Evolutionary conservation across 2,329 filamentous ascomycete genomes (phyloP).

Genomic region (Clarireedia homoeocarpa): DNA sequence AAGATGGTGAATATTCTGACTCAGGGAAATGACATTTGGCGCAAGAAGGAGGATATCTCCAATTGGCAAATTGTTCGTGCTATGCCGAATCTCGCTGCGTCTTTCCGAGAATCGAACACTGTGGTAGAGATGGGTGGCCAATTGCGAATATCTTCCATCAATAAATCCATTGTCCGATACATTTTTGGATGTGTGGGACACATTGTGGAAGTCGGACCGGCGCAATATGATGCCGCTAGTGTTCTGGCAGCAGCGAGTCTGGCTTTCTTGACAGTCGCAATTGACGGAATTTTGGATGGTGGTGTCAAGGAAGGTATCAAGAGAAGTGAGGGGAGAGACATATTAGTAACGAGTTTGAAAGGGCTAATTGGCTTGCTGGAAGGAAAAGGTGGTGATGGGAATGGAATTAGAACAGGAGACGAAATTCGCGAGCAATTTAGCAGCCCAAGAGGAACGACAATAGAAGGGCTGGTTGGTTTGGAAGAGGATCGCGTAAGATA

Average conservation of each 20-base stretch:
- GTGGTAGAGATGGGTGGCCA: slow-evolving; percentile 43
- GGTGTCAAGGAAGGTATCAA: slow-evolving; percentile 73
- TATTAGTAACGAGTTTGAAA: slow-evolving; percentile 72
- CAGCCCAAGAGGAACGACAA: slow-evolving; percentile 72
- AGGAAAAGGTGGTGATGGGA: slow-evolving; percentile 13
- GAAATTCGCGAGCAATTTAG: slow-evolving; percentile 66
- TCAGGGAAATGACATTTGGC: slow-evolving; percentile 34
- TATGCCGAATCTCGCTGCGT: slow-evolving; percentile 77
- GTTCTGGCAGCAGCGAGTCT: slow-evolving; percentile 68
- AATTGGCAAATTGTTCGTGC: slow-evolving; percentile 53
- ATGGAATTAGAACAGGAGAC: slow-evolving; percentile 57
- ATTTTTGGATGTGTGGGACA: slow-evolving; percentile 70
- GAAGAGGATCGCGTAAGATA: slow-evolving; percentile 67
- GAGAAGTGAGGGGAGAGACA: slow-evolving; percentile 61
- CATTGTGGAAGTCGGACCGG: slow-evolving; percentile 57
- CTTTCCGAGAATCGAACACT: slow-evolving; percentile 75
- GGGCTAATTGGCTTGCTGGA: slow-evolving; percentile 41
- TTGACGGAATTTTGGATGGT: slow-evolving; percentile 70
- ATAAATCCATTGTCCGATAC: slow-evolving; percentile 53
- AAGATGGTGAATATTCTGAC: slow-evolving; percentile 53
- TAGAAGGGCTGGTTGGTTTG: slow-evolving; percentile 63
- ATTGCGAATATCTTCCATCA: background rate
- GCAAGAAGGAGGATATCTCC: slow-evolving; percentile 38
- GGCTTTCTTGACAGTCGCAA: slow-evolving; percentile 66
- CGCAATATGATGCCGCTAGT: slow-evolving; percentile 64